Evolutionary conservation across 2,329 filamentous ascomycete genomes (phyloP), one percentile per base, ranked within the genome.

Genomic region (Phoma herbarum): DNA sequence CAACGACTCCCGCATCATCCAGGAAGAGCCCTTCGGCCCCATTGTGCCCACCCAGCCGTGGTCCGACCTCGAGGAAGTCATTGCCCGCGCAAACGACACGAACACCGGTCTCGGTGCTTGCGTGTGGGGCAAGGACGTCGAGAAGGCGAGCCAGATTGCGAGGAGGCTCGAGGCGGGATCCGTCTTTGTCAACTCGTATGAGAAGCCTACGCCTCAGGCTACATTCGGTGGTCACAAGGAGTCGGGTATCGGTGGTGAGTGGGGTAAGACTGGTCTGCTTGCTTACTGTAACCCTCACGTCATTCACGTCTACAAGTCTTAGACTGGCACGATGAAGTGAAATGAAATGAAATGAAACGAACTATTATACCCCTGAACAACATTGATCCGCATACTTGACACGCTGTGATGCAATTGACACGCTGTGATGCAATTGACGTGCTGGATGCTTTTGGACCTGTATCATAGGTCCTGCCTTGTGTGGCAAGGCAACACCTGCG

Each of bases 141-240:
- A 75, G 52, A 77, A 79, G 48, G 84, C 83, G 1, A 73, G 79
- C 64, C 70, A 76, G 41, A 80, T 86, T 57, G 83, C 80, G 4
- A 72, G 75, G 39, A 71, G 77, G 25, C 70, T 87, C 16, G 77
- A 84, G 67, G 81, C 84, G n/a, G 85, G 85, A 1, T 84, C 75
- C 28, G 82, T 86, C 18, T 87, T 82, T 72, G 78, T 86, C 55
- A 87, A 87, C 73, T 80, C 77, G 20, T 82, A 74, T 59, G 78
- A 82, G 70, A 80, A 81, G 70, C 76, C 78, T 0, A 80, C 77
- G 4, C 79, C 82, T 0, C 74, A 79, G 63, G 82, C 81, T 4
- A 73, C 78, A 65, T 93, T 93, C 66, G 89, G 90, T 52, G 92
- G 92, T 0, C 92, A 85, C 82, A 94, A 93, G 80, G 85, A 92